Percentiles rank a stretch among this genome's conserved stretches.
phyloP scores from a whole-genome alignment of 495 filamentous ascomycete genomes.

The Aspergillus kassunensis region DNA sequence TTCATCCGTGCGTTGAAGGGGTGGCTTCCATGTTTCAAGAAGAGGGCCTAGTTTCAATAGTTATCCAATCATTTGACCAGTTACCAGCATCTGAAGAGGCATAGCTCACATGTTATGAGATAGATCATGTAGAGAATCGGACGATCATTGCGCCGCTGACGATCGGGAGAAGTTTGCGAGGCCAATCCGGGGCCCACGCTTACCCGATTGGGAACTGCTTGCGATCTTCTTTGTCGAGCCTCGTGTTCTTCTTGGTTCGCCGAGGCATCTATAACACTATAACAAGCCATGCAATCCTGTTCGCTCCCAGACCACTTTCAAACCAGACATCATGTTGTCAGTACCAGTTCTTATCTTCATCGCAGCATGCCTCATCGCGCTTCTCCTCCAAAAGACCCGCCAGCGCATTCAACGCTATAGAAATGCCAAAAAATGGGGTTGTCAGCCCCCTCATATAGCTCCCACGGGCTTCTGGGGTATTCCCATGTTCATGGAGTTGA shows the following conservation, averaged over 20 bases:
- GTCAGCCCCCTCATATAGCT: slow-evolving; percentile 23
- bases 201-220: slow-evolving; percentile 24
- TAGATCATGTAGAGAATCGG: too few relatives aligned
- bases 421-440: slow-evolving; percentile 34
- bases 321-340: slow-evolving; percentile 20
- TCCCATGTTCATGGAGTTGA: slow-evolving; percentile 23
- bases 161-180: neutral
- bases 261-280: too few relatives aligned
- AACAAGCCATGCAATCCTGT: too few relatives aligned
- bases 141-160: neutral
- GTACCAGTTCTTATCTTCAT: slow-evolving; percentile 18
- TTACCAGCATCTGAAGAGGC: too few relatives aligned
- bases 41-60: too few relatives aligned
- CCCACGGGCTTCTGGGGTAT: slow-evolving; percentile 31
- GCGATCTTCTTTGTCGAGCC: slow-evolving; percentile 22
- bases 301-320: neutral
- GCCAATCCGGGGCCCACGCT: neutral
- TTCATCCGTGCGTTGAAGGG: slow-evolving; percentile 41
- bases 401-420: slow-evolving; percentile 25
- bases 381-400: slow-evolving; percentile 24
- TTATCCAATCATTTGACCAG: too few relatives aligned
- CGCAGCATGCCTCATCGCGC: slow-evolving; percentile 19
- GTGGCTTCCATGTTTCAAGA: slow-evolving; percentile 45
- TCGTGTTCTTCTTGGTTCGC: too few relatives aligned
- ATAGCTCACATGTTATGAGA: too few relatives aligned